Conservation (phyloP, 495 filamentous ascomycete genomes). For the Pseudotulostoma volvatum region DNA sequence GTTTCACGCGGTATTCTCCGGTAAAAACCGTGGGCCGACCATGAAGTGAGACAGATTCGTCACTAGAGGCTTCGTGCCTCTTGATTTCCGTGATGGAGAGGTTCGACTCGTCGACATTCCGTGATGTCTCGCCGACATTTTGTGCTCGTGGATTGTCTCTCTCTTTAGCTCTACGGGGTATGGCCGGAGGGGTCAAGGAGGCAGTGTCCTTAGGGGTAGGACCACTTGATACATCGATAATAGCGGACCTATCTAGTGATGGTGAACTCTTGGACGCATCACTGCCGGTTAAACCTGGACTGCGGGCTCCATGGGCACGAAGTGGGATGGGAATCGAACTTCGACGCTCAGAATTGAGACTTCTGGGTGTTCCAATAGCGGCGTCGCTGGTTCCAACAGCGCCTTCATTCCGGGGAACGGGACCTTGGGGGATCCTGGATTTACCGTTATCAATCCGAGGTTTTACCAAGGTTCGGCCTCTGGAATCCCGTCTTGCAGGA, state of each 20-base stretch:
- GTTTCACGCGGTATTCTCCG: not conserved
- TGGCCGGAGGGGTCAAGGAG: not conserved
- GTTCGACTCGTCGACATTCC: not conserved
- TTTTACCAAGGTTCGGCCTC: not conserved
- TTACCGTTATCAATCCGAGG: not conserved
- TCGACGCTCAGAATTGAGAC: not conserved
- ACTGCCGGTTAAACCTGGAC: not conserved
- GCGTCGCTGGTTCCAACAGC: not conserved
- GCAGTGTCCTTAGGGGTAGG: not conserved
- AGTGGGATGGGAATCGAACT: not conserved
- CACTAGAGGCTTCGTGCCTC: no score
- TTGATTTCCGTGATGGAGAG: not conserved
- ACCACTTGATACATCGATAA: not conserved
- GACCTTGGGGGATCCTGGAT: not conserved
- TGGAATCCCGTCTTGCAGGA: not conserved
- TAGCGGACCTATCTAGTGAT: not conserved
- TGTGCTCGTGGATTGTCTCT: not conserved
- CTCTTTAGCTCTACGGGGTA: not conserved
- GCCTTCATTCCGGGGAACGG: not conserved
- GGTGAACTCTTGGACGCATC: no score
- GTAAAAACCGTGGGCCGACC: not conserved
- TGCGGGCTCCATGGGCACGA: not conserved
- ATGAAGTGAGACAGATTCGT: not conserved
- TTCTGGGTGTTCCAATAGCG: not conserved
- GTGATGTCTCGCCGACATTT: not conserved